Base-by-base conservation (phyloP, 2,329 filamentous ascomycete species). In the Rachicladosporium sp. region DNA sequence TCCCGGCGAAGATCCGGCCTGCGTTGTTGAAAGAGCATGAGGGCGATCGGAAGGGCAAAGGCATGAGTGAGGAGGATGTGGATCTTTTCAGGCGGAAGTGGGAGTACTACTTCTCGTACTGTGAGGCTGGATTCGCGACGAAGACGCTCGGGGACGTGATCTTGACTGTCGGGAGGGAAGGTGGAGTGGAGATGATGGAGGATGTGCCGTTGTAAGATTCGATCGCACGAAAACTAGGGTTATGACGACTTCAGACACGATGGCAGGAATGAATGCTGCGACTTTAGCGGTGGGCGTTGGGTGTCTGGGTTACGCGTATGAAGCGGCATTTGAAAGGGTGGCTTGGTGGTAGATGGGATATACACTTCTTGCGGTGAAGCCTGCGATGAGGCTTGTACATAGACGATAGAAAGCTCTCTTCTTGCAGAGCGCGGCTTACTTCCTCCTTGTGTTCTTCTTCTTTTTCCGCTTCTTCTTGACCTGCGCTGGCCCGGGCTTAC, bases 81-180 rank as follows among this genome's bases (percentile, higher is more conserved):
- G 73, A 80, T 32, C 68, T 82, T 2, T 86, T 84, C 52, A 70
- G 70, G 52, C 68, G 74, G 46, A 84, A 83, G 56, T 86, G 80
- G 81, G 71, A 82, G 66, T 86, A 84, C 52, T 86, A 85, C 55
- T 86, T 85, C 58, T 68, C 73, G 13, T 85, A 85, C 54, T 84
- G 79, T 46, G 80, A 85, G 56, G 80, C 79, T 31, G 80, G 80
- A 0, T 85, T 86, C 51, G 64, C 72, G 42, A 80, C 76, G 4
- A 83, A 83, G 60, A 82, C 78, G 2, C 57, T 86, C 12, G 80
- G 80, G 2, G 80, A 85, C 59, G 76, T 77, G 1, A 82, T 85
- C 36, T 74, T 87, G 46, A 83, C 78, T 0, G 75, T 82, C 8
- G 76, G 73, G 2, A 67, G 77, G 32, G 78, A 82, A 52, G 75